These are phyloP conservation scores for Musa acuminata DNA, from an alignment of 176 grass and related monocot genomes.

Conservation along the genomic window DNA sequence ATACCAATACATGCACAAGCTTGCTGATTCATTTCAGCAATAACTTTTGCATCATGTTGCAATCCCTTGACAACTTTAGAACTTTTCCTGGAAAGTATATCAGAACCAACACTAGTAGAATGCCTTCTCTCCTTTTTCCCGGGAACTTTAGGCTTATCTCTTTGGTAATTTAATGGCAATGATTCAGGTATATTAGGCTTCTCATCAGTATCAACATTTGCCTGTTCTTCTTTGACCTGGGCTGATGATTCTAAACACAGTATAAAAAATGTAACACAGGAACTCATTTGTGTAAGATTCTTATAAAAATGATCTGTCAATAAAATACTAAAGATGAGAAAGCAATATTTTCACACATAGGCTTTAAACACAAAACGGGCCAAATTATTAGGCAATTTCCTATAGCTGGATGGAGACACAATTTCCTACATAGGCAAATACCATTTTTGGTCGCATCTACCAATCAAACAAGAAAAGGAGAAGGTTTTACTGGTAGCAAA, in stretches of 20 bases:
- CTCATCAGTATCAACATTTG: constrained; percentile 56
- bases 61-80: constrained; percentile 51
- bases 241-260: constrained; percentile 75
- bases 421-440: too few relatives aligned
- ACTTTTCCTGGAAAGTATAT: constrained; percentile 51
- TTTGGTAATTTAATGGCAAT: constrained; percentile 32
- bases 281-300: not conserved
- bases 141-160: constrained; percentile 44
- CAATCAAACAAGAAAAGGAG: not conserved
- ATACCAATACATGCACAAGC: constrained; percentile 41
- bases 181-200: constrained; percentile 39
- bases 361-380: too few relatives aligned
- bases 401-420: too few relatives aligned
- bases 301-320: too few relatives aligned
- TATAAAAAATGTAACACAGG: not conserved
- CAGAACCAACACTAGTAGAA: constrained; percentile 37
- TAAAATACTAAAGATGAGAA: too few relatives aligned
- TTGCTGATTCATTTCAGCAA: constrained; percentile 71
- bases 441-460: not conserved
- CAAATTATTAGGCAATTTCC: too few relatives aligned
- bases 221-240: constrained; percentile 77
- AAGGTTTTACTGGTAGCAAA: not conserved
- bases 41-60: constrained; percentile 37
- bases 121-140: constrained; percentile 60
- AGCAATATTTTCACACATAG: too few relatives aligned